phyloP scores from a whole-genome alignment of 306 rosid genomes.

The Castanospermum australe region DNA sequence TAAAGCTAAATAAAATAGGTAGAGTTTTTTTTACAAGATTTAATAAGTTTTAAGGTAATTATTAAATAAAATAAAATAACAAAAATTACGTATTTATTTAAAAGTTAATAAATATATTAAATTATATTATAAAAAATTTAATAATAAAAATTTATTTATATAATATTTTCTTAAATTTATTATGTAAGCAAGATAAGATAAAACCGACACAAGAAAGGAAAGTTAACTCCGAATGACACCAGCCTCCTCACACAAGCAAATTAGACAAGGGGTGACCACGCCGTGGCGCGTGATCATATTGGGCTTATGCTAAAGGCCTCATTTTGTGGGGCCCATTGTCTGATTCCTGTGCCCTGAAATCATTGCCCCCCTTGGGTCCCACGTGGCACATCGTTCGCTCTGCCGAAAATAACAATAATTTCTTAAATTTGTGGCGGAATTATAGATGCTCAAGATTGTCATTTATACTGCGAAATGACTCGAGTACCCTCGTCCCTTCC shows the following conservation, averaged over 20 bases:
- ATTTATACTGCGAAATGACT: neutral
- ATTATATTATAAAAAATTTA: too few species aligned
- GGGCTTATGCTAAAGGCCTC: neutral
- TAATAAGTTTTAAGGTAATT: too few species aligned
- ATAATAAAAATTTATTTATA: too few species aligned
- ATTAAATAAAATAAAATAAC: too few species aligned
- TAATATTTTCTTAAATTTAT: too few species aligned
- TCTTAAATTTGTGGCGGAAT: conserved; percentile 20
- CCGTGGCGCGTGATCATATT: conserved; percentile 5
- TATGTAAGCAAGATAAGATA: too few species aligned
- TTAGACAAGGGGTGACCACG: conserved; percentile 24
- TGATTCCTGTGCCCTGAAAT: conserved; percentile 3
- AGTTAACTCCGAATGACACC: too few species aligned
- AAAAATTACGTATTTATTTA: too few species aligned
- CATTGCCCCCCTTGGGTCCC: conserved; percentile 27
- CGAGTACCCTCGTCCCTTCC: conserved; percentile 14
- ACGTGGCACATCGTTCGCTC: neutral
- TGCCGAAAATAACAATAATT: neutral
- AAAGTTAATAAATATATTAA: too few species aligned
- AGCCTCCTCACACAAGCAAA: neutral
- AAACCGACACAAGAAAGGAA: too few species aligned
- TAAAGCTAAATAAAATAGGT: too few species aligned
- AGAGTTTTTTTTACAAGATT: too few species aligned
- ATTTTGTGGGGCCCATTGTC: neutral
- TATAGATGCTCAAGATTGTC: neutral